Conservation (phyloP, 1,139 yeast genomes). For the Lodderomyces margitis region DNA sequence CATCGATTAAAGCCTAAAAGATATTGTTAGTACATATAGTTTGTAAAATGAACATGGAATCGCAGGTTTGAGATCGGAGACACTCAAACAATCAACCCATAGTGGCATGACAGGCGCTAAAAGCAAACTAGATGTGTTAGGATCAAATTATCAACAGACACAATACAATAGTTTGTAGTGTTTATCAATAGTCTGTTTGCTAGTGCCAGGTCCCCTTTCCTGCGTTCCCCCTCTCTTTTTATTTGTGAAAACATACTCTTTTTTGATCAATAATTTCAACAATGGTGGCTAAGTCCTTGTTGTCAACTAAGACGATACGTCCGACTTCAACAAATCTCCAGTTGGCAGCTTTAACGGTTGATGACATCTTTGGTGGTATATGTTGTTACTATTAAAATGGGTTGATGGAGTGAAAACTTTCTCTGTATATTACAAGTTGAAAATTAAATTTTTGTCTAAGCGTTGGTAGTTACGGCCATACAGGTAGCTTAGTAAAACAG, state of each 20-base stretch:
- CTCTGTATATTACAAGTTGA: slow-evolving; percentile 1
- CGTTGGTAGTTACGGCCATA: background rate
- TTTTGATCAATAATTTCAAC: slow-evolving; percentile 99
- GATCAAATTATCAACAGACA: no score
- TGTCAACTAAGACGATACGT: slow-evolving; percentile 92
- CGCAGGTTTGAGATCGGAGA: no score
- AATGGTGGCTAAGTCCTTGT: slow-evolving; percentile 83
- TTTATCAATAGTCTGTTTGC: background rate
- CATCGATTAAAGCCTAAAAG: slow-evolving; percentile 82
- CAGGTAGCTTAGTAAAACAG: background rate
- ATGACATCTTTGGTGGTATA: slow-evolving; percentile 25
- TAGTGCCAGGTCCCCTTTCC: slow-evolving; percentile 1
- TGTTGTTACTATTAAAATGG: slow-evolving; percentile 4
- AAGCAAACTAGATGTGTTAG: no score
- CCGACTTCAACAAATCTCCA: slow-evolving; percentile 99
- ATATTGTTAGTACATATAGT: slow-evolving; percentile 24
- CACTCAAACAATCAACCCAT: no score
- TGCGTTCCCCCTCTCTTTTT: slow-evolving; percentile 1
- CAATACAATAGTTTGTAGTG: no score
- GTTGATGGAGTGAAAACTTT: slow-evolving; percentile 2
- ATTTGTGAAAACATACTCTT: slow-evolving; percentile 70
- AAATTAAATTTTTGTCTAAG: slow-evolving; percentile 9
- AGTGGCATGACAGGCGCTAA: no score
- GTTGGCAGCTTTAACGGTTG: slow-evolving; percentile 93
- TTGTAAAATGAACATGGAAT: no score